Evolutionary conservation across 2,329 filamentous ascomycete species (phyloP), one percentile per base, ranked within the genome.

Genomic region (Botryosphaeria dothidea): DNA sequence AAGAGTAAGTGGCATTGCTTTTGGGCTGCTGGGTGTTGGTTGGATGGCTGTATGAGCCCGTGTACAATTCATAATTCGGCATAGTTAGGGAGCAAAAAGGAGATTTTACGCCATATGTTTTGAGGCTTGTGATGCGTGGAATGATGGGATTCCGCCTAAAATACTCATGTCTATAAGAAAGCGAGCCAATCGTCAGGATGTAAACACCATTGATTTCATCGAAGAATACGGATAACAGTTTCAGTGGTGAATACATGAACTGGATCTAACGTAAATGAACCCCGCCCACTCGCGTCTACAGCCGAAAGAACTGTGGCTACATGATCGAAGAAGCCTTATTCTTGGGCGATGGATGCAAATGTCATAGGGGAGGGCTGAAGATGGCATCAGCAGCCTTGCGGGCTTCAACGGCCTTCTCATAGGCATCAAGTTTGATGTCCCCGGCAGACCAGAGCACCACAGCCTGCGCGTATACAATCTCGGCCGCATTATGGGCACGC

Each of bases 381-480:
- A 34, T 9, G 25, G n/a, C 56, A 23, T 60, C 56, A 45, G 56
- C 41, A 21, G 38, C 29, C 54, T 65, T 65, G n/a, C 66, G 57
- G 17, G 63, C 61, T 19, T 66, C 57, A 15, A 76, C 69, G 1
- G 85, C 84, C 51, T 77, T 80, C 76, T 94, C 89, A 74, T 97
- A 97, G 49, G 85, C 83, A 36, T 86, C 83, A 63, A 96, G 72
- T 66, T 91, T 85, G 68, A 97, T 75, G 4, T 89, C 85, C 1
- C 90, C 91, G 13, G 93, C 89, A 43, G 88, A 83, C 89, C 93
- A 96, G 3, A 96, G 75, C 71, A 93, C 81, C 51, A 95, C 76
- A 1, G 92, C 92, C 73, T 97, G 92, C 19, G 97, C 81, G 65
- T 79, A 72, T 29, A 84, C 77, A 62, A 68, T 67, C 17, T 41